Evolutionary conservation across 352 stramenopile species (phyloP), one percentile per base, ranked within the genome.

Genomic region (Phytophthora europaea): DNA sequence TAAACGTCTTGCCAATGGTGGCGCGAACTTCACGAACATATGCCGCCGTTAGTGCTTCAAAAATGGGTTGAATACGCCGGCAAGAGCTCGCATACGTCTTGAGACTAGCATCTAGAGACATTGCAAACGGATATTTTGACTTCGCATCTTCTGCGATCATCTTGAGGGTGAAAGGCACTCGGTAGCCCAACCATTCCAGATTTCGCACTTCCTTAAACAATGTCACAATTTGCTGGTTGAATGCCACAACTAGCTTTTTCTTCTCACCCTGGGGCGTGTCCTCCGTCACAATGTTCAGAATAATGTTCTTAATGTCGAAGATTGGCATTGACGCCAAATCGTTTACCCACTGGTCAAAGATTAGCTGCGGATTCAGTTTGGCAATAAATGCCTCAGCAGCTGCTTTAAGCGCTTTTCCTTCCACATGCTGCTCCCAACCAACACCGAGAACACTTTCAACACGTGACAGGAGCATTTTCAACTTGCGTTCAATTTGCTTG

Each of bases 131-230:
- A 78, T 99, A 99, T 63, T 98, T 98, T 9, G 92, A 88, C 72
- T 98, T 97, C 15, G 98, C 97, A 82, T 99, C 98, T 79, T 99
- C 97, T 2, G 98, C 92, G 52, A 99, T 98, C 78, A 98, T 94
- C 61, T 98, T 95, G 55, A 97, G 70, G 12, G 96, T 99, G 61
- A 98, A 97, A 20, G 98, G 98, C 38, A 99, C 97, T 22, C 91
- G 89, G 67, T 99, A 99, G 18, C 97, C 97, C 13, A 99, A 78
- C 98, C 98, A 99, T 69, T 99, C 97, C 34, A 99, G 80, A 76
- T 99, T 99, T 43, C 97, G 92, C 50, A 99, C 98, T 87, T 99
- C 98, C 73, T 99, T 99, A 76, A 99, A 99, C 34, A 99, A 80
- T 36, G 95, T 95, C 36, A 99, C 96, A 70, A 98, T 99, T 77